Base-by-base conservation (phyloP, 345 rosid genomes). In the Zanthoxylum bungeanum region DNA sequence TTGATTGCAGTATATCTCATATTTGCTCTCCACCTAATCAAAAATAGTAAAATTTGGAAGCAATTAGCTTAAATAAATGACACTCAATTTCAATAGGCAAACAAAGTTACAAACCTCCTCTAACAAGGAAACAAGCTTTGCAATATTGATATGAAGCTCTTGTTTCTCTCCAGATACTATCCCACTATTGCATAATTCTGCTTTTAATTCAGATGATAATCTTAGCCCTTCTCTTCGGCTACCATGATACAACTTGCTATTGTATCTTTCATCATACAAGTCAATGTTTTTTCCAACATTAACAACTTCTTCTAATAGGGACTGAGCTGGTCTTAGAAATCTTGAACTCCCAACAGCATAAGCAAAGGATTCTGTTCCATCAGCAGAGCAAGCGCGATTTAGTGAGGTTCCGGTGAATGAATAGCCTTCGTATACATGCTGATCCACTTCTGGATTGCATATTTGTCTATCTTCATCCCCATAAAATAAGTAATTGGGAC, bases 1-100 rank as follows among this genome's bases (percentile, higher is more conserved):
- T 78, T 87, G 90, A 67, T 85, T 77, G 76, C 74, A 83, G 78
- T 94, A 94, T 12, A 76, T 86, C 82, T 86, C 89, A 68, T 83
- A 91, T 75, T 88, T 82, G 21, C 66, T 80, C 55, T 92, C 97
- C 5, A 92, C 89, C 98, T 92, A 67, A 63, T n/a, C n/a, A n/a
- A n/a, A n/a, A n/a, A n/a, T n/a, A n/a, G n/a, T n/a, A 63, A 73
- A 27, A 12, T 66, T 14, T 2, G 33, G n/a, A 51, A 47, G 34
- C 60, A 67, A 33, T 34, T 67, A 14, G 44, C 14, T 11, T 34
- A 25, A n/a, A 12, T 30, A 66, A 66, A 31, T 63, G 30, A 7
- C 7, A 14, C 8, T 24, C 1, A 21, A 47, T 28, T 50, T 1
- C 28, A 47, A 5, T 14, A 71, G 2, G 8, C n/a, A 6, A 44